phyloP scores from a whole-genome alignment of 192 early-diverging fungal species.

The Rhizophagus prolifer region DNA sequence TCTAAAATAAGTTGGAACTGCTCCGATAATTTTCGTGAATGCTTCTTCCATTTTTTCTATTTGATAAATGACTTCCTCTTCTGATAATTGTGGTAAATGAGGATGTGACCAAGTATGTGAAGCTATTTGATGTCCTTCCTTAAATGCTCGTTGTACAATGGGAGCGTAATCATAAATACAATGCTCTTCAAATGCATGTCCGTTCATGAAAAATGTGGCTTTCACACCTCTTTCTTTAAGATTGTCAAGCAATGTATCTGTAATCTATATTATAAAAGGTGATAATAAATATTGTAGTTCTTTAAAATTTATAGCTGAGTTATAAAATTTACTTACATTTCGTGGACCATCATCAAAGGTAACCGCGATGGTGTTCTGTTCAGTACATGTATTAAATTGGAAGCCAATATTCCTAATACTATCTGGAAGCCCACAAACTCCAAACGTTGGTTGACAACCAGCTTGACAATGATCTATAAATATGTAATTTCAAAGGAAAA shows the following conservation, averaged over 20 bases:
- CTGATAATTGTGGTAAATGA: slow-evolving; percentile 39
- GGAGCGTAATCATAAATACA: slow-evolving; percentile 49
- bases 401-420: background rate
- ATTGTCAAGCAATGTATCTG: slow-evolving; percentile 50
- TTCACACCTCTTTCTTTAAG: slow-evolving; percentile 54
- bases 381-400: background rate
- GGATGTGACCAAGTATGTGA: slow-evolving; percentile 61
- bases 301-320: too few species aligned
- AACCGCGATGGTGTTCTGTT: background rate
- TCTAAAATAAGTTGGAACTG: slow-evolving; percentile 57
- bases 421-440: background rate
- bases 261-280: slow-evolving; percentile 31
- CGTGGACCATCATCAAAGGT: slow-evolving; percentile 22
- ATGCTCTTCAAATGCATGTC: slow-evolving; percentile 32
- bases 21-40: slow-evolving; percentile 51
- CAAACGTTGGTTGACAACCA: background rate
- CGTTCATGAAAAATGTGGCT: slow-evolving; percentile 71
- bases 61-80: slow-evolving; percentile 41
- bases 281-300: too few species aligned
- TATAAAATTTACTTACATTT: background rate
- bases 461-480: background rate
- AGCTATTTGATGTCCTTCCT: slow-evolving; percentile 63
- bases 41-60: slow-evolving; percentile 50
- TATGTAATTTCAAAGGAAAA: background rate
- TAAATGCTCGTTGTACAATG: slow-evolving; percentile 37